Conservation (phyloP, 192 early-diverging fungal genomes). For the Entomortierella parvispora region DNA sequence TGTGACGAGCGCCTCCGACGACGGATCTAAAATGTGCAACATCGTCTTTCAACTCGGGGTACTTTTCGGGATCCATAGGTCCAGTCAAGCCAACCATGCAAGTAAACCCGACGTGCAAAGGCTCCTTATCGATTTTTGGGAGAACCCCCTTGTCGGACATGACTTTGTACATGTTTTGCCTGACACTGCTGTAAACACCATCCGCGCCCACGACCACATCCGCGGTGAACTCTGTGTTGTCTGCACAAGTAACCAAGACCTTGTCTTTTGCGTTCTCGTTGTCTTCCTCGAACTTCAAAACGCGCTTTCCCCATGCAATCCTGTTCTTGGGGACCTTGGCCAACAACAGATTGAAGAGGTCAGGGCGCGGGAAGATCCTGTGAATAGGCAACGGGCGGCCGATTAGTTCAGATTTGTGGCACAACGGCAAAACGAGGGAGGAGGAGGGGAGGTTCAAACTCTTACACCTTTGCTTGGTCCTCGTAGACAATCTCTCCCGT, state of each 20-base stretch:
- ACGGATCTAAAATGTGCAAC: neutral
- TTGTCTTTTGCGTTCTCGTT: neutral
- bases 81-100: conserved; percentile 14
- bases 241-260: conserved; percentile 1
- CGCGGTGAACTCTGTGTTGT: neutral
- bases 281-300: conserved; percentile 8
- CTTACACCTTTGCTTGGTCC: too few species aligned
- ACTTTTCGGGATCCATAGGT: conserved; percentile 5
- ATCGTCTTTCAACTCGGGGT: neutral
- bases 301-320: conserved; percentile 8
- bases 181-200: conserved; percentile 2
- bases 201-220: conserved; percentile 2
- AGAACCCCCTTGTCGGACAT: neutral
- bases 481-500: conserved; percentile 8
- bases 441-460: neutral
- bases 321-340: conserved; percentile 16
- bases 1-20: conserved; percentile 3
- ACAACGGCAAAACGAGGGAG: neutral
- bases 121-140: neutral
- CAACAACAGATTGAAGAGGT: conserved; percentile 13
- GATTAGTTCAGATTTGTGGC: conserved; percentile 1
- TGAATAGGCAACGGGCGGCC: too few species aligned
- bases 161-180: conserved; percentile 6
- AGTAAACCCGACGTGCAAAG: neutral
- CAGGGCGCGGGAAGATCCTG: conserved; percentile 13